Evolutionary conservation across 495 filamentous ascomycete species (phyloP).

Genomic region (Penicillium argentinense): DNA sequence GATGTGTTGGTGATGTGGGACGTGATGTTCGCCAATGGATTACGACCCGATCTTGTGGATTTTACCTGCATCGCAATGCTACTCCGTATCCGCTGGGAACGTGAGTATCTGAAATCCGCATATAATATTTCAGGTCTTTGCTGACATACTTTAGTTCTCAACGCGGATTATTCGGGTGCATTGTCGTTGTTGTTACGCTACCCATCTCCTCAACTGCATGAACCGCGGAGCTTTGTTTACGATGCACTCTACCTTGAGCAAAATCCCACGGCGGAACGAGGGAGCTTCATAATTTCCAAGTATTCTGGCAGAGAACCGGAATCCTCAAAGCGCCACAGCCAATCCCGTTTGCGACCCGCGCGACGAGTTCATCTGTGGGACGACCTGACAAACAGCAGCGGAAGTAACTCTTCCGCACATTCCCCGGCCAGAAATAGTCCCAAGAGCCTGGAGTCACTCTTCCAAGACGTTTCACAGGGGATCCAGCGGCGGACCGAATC

Average conservation of each 20-base stretch:
- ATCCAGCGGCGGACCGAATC: slow-evolving; percentile 80
- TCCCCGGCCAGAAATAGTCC: slow-evolving; percentile 60
- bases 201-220: slow-evolving; percentile 58
- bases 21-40: slow-evolving; percentile 82
- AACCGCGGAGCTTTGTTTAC: slow-evolving; percentile 74
- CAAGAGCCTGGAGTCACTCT: slow-evolving; percentile 68
- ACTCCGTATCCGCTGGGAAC: slow-evolving; percentile 84
- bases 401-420: slow-evolving; percentile 32
- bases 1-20: slow-evolving; percentile 88
- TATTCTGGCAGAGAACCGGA: slow-evolving; percentile 72
- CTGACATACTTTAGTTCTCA: slow-evolving; percentile 61
- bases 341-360: slow-evolving; percentile 25
- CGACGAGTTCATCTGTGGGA: slow-evolving; percentile 36
- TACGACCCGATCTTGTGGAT: slow-evolving; percentile 78
- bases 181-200: slow-evolving; percentile 82
- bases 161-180: slow-evolving; percentile 81
- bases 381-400: slow-evolving; percentile 32
- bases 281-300: slow-evolving; percentile 72
- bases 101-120: slow-evolving; percentile 58
- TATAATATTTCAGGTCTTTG: too few relatives aligned
- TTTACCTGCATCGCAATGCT: slow-evolving; percentile 93
- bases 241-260: slow-evolving; percentile 85
- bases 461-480: slow-evolving; percentile 83
- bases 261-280: slow-evolving; percentile 71
- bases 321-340: slow-evolving; percentile 29